Base-by-base conservation (phyloP, 1,284 basidiomycete species). In the Somion occarium region DNA sequence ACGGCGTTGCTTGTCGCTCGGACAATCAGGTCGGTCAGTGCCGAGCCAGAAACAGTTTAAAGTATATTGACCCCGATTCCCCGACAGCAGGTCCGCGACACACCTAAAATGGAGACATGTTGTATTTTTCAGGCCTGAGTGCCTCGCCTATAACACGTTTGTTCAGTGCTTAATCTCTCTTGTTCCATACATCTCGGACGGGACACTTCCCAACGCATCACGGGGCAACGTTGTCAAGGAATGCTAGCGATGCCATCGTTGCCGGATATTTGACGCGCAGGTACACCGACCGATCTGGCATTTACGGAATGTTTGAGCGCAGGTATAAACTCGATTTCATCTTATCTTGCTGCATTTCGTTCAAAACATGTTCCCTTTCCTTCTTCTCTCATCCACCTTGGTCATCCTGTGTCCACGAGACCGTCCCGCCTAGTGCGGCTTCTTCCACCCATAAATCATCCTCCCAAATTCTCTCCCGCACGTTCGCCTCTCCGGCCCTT, bases 141-240 rank as follows among this genome's bases (percentile, higher is more conserved):
- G n/a, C n/a, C n/a, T n/a, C n/a, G n/a, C n/a, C n/a, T n/a, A n/a
- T n/a, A n/a, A n/a, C n/a, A n/a, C n/a, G n/a, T n/a, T n/a, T n/a
- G n/a, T n/a, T n/a, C n/a, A n/a, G n/a, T n/a, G n/a, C n/a, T n/a
- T n/a, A n/a, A n/a, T n/a, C n/a, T n/a, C n/a, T n/a, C n/a, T n/a
- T n/a, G n/a, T n/a, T n/a, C n/a, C n/a, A n/a, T n/a, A n/a, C n/a
- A n/a, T n/a, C n/a, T n/a, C n/a, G n/a, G n/a, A n/a, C n/a, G n/a
- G n/a, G n/a, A n/a, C n/a, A n/a, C n/a, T n/a, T n/a, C n/a, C n/a
- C n/a, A n/a, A n/a, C n/a, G n/a, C n/a, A n/a, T n/a, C n/a, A n/a
- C n/a, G n/a, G n/a, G n/a, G n/a, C n/a, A n/a, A n/a, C 52, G 60
- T 63, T 58, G 61, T 61, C 61, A 63, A 56, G 58, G 55, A 34